Base-by-base conservation (phyloP, 78 protist genomes). In the Speleostelium caveatum region DNA sequence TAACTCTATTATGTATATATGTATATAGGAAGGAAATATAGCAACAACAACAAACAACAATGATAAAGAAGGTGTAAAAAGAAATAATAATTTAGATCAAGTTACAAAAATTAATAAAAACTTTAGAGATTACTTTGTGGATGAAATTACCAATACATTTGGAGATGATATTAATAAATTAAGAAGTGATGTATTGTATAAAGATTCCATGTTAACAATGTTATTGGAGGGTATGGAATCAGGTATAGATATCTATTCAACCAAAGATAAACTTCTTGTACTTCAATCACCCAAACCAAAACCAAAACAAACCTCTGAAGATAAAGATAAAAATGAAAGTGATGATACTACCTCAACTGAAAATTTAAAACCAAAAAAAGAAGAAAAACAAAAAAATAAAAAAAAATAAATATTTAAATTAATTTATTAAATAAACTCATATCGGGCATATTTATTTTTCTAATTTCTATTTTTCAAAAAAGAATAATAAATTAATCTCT, bases 111-210 rank as follows among this genome's bases (percentile, higher is more conserved):
- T 32, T 6, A 74, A 74, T n/a, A 67, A 83, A 59, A 83, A 42
- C 32, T 83, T 83, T 71, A 69, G 79, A 45, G 91, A 83, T 14
- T 83, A 69, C 38, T 83, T 68, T 71, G 63, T 83, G 17, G 91
- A 83, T 16, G 69, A 67, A 83, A 56, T 83, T 77, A 83, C 91
- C 10, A 63, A 83, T 69, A 59, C 67, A 59, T 83, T 83, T 83
- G 91, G 91, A 30, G 91, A 83, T 60, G 91, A 83, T 59, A 56
- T 83, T 30, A 79, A 83, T 71, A 83, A 67, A 71, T 19, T 83
- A 49, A 83, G 91, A 71, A 79, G 63, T 45, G 79, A 83, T 32
- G 66, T 79, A 38, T 56, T 45, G 33, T 79, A 79, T 39, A 72
- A 67, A 26, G 89, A 79, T 56, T 61, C 45, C 21, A 79, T 79